Percentiles rank a stretch among this genome's conserved stretches.
phyloP scores from a whole-genome alignment of 306 rosid genomes.

The Ziziphus jujuba region DNA sequence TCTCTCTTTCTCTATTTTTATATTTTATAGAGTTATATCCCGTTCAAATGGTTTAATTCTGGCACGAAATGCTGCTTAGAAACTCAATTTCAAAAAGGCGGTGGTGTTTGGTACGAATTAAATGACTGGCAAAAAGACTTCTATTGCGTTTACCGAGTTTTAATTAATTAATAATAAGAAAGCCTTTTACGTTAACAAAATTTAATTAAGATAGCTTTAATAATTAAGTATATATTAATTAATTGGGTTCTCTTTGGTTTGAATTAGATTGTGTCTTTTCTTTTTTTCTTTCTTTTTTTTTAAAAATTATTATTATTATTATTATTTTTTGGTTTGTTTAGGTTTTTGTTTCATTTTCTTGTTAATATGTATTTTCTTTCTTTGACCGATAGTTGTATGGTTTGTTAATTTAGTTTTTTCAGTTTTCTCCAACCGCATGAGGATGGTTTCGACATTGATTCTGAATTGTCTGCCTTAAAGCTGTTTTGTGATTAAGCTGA shows the following conservation, averaged over 20 bases:
- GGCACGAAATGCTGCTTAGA: slow-evolving; percentile 1
- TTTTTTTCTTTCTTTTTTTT: background rate
- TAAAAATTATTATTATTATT: background rate
- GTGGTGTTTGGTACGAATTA: background rate
- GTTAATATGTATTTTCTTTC: slow-evolving; percentile 14
- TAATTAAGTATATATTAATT: background rate
- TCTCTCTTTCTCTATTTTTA: background rate
- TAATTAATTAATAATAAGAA: background rate
- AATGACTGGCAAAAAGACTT: background rate
- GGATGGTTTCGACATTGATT: slow-evolving; percentile 35
- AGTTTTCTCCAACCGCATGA: slow-evolving; percentile 36
- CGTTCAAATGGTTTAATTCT: background rate
- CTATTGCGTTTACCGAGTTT: background rate
- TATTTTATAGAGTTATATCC: background rate
- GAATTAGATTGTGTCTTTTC: no score
- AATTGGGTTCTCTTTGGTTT: slow-evolving; percentile 4
- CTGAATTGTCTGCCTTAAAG: slow-evolving; percentile 35
- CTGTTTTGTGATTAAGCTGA: slow-evolving; percentile 56
- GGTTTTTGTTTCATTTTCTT: background rate
- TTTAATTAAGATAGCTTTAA: background rate
- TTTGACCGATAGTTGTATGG: slow-evolving; percentile 31
- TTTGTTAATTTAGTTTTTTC: slow-evolving; percentile 47
- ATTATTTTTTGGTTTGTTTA: slow-evolving; percentile 13
- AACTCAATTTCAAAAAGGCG: slow-evolving; percentile 2
- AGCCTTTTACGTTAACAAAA: background rate